Percentiles rank a stretch among this genome's conserved stretches.
These are phyloP conservation scores for Trametes punicea DNA, from an alignment of 768 basidiomycete genomes.

Conservation along the genomic window DNA sequence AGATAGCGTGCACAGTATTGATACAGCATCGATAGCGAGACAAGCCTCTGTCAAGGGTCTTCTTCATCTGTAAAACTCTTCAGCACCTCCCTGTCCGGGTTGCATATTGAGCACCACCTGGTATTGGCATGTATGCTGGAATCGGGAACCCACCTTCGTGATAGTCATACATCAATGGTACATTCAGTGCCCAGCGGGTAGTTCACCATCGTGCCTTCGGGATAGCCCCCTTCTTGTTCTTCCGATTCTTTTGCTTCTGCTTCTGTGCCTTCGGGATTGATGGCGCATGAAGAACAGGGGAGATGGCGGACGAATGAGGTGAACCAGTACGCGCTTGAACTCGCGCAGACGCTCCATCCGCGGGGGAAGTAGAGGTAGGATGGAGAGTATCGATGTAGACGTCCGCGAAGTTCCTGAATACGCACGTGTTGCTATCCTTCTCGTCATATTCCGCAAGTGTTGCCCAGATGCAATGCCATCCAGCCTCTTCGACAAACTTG, in stretches of 20 bases:
- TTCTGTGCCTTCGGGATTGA: neutral
- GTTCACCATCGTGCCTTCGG: slow-evolving; percentile 14
- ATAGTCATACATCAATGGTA: no score
- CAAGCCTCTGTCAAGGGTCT: slow-evolving; percentile 1
- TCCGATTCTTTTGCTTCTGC: neutral
- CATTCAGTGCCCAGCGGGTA: neutral
- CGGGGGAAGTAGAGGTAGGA: slow-evolving; percentile 20
- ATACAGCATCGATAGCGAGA: slow-evolving; percentile 1
- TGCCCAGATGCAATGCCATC: slow-evolving; percentile 69
- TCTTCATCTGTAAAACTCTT: neutral
- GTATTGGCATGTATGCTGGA: no score
- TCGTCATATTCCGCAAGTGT: slow-evolving; percentile 50
- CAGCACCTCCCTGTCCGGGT: no score
- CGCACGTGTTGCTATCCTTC: slow-evolving; percentile 29
- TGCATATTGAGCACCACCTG: no score
- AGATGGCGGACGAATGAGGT: neutral
- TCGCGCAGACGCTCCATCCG: neutral
- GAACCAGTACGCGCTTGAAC: neutral
- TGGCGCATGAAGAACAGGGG: neutral
- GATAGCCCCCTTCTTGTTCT: slow-evolving; percentile 7
- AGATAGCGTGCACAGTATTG: slow-evolving; percentile 13
- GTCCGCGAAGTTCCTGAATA: slow-evolving; percentile 58
- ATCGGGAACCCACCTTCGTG: no score
- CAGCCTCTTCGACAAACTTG: slow-evolving; percentile 47
- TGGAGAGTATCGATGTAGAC: slow-evolving; percentile 51